phyloP scores from a whole-genome alignment of 2,329 filamentous ascomycete genomes.

The Claviceps pusilla region DNA sequence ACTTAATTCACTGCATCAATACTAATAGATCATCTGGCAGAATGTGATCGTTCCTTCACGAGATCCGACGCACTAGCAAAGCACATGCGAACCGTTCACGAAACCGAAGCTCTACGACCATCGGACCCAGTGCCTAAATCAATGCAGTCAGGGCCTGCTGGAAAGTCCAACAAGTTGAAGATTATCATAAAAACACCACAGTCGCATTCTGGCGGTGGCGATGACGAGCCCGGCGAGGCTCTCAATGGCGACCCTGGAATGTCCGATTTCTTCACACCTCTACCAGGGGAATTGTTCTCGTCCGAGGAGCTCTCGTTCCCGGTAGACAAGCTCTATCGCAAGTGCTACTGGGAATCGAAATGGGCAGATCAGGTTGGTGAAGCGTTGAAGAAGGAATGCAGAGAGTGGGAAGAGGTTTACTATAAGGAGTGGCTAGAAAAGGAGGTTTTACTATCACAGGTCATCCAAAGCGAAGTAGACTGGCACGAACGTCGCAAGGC shows the following conservation, averaged over 20 bases:
- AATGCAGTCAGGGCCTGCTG: conserved; percentile 33
- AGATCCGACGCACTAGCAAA: conserved; percentile 90
- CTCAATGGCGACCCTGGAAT: conserved; percentile 40
- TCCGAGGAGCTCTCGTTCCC: conserved; percentile 47
- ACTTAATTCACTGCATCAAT: conserved; percentile 7
- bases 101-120: conserved; percentile 82
- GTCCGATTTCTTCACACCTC: conserved; percentile 41
- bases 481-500: conserved; percentile 44
- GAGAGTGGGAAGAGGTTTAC: conserved; percentile 49
- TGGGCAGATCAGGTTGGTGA: conserved; percentile 58
- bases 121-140: conserved; percentile 60
- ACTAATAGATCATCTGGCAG: conserved; percentile 28
- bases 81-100: conserved; percentile 97
- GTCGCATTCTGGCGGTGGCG: conserved; percentile 40
- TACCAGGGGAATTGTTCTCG: conserved; percentile 47
- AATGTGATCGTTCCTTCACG: conserved; percentile 95
- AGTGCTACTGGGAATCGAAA: conserved; percentile 55
- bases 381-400: conserved; percentile 47
- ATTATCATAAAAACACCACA: conserved; percentile 49
- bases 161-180: conserved; percentile 40
- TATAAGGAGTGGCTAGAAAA: conserved; percentile 66
- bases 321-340: conserved; percentile 44
- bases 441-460: conserved; percentile 62
- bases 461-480: conserved; percentile 50
- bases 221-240: conserved; percentile 38